phyloP scores from a whole-genome alignment of 148 eudicot species.

The Rhododendron ovatum region DNA sequence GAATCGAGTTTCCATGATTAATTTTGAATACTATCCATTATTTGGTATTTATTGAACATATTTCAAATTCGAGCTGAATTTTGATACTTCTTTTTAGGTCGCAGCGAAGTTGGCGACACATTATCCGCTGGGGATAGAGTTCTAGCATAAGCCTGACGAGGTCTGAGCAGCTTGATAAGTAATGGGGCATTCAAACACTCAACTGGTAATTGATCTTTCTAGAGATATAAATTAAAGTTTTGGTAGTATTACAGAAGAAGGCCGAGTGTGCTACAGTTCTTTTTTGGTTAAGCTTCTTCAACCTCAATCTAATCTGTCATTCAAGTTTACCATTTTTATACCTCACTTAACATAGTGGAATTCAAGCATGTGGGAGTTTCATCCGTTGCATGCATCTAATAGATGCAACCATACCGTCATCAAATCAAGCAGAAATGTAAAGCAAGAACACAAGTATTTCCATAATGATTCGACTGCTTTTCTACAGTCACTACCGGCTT shows the following conservation, averaged over 20 bases:
- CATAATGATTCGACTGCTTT: background rate
- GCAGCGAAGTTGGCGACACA: slow-evolving; percentile 1
- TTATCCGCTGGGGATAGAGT: slow-evolving; percentile 11
- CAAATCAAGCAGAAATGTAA: background rate
- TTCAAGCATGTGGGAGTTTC: background rate
- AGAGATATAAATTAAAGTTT: background rate
- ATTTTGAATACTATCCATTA: background rate
- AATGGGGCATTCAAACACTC: background rate
- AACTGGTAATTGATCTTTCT: background rate
- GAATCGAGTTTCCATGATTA: background rate
- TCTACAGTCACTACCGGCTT: background rate
- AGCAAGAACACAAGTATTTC: background rate
- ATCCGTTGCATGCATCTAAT: background rate
- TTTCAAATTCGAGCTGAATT: background rate
- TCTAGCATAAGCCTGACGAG: slow-evolving; percentile 6
- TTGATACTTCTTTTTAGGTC: slow-evolving; percentile 8
- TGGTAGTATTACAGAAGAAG: background rate
- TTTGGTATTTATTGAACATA: background rate
- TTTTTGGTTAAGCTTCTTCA: background rate
- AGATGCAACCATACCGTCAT: background rate
- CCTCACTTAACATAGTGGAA: background rate
- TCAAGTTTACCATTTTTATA: background rate
- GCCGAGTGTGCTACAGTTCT: background rate
- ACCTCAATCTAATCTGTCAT: background rate
- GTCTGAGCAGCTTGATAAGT: background rate